Evolutionary conservation across 164 flowering plant species (phyloP).

Genomic region (Vitis labrusca): DNA sequence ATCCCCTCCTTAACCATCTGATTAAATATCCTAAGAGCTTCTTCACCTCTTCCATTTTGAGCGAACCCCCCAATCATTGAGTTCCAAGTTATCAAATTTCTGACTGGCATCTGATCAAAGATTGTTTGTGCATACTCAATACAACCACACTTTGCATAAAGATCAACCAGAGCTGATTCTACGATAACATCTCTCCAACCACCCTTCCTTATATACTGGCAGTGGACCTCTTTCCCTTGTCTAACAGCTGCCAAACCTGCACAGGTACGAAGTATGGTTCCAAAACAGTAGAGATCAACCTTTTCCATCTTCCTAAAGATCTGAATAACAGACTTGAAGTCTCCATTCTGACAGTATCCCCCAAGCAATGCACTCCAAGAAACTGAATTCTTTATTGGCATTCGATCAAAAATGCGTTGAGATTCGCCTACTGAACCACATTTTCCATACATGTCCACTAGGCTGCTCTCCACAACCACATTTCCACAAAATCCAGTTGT

Average conservation of each 20-base stretch:
- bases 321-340: slow-evolving; percentile 47
- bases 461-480: slow-evolving; percentile 77
- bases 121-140: slow-evolving; percentile 54
- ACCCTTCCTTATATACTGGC: slow-evolving; percentile 71
- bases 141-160: slow-evolving; percentile 84
- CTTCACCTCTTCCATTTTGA: slow-evolving; percentile 73
- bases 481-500: slow-evolving; percentile 48
- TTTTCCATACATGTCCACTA: slow-evolving; percentile 93
- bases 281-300: slow-evolving; percentile 62
- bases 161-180: slow-evolving; percentile 89
- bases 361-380: slow-evolving; percentile 81
- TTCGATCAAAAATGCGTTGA: slow-evolving; percentile 61
- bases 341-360: slow-evolving; percentile 71
- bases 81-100: slow-evolving; percentile 83
- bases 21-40: slow-evolving; percentile 55
- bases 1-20: slow-evolving; percentile 57
- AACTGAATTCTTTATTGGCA: slow-evolving; percentile 61
- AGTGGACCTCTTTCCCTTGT: slow-evolving; percentile 85
- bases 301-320: slow-evolving; percentile 54
- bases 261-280: slow-evolving; percentile 86
- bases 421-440: slow-evolving; percentile 52
- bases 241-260: slow-evolving; percentile 69
- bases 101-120: slow-evolving; percentile 42
- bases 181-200: slow-evolving; percentile 62
- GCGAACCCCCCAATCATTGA: slow-evolving; percentile 84